Percentiles rank a stretch among this genome's conserved stretches.
Evolutionary conservation across 345 rosid species (phyloP).

Genomic region (Gossypium arboreum): DNA sequence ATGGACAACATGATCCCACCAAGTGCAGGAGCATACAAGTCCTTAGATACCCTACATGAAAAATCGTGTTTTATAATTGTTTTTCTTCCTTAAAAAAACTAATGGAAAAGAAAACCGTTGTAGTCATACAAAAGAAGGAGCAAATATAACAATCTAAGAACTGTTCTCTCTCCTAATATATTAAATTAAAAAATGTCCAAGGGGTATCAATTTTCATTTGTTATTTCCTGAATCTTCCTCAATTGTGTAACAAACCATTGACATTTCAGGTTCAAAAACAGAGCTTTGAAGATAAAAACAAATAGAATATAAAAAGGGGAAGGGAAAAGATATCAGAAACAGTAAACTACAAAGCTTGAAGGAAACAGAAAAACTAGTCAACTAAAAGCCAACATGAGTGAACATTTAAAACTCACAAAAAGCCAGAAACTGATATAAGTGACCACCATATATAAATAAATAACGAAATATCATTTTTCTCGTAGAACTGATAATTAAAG

Average conservation of each 20-base stretch:
- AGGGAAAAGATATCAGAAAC: not conserved
- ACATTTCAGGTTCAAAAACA: not conserved
- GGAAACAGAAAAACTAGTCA: not conserved
- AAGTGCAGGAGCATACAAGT: constrained; percentile 90
- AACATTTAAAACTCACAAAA: not conserved
- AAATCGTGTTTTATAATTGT: not conserved
- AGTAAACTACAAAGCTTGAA: not conserved
- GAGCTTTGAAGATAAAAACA: not conserved
- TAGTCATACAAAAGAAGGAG: not conserved
- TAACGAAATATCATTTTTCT: not conserved
- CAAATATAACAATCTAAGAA: not conserved
- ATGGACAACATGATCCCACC: constrained; percentile 96
- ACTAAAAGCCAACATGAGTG: not conserved
- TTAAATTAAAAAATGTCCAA: constrained; percentile 16
- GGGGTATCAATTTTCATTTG: not conserved
- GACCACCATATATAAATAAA: not conserved
- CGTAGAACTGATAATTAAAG: not conserved
- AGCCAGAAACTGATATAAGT: not conserved
- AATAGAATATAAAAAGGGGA: not conserved
- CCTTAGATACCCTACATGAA: constrained; percentile 81
- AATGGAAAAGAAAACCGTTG: not conserved
- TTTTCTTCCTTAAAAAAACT: not conserved
- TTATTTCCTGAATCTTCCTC: not conserved
- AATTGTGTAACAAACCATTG: not conserved
- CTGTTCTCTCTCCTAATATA: constrained; percentile 1